phyloP scores from a whole-genome alignment of 1,139 yeast genomes.

The Candida sojae region DNA sequence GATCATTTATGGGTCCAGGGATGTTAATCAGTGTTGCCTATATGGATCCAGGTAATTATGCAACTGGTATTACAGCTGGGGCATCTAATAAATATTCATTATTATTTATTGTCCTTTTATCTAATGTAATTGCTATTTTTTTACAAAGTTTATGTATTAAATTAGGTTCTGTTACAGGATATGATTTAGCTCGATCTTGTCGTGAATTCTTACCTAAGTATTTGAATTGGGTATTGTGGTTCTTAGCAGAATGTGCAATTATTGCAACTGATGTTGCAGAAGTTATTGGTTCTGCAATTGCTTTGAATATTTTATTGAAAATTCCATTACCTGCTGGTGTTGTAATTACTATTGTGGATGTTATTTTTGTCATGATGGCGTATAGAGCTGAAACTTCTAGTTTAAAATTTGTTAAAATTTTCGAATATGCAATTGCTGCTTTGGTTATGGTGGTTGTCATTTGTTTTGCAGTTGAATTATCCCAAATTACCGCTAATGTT shows the following conservation, averaged over 20 bases:
- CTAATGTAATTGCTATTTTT: constrained; percentile 73
- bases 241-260: constrained; percentile 77
- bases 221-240: constrained; percentile 58
- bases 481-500: constrained; percentile 50
- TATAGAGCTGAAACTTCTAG: constrained; percentile 70
- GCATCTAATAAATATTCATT: constrained; percentile 65
- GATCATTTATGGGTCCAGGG: constrained; percentile 75
- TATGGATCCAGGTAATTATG: constrained; percentile 85
- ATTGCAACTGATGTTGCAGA: constrained; percentile 87
- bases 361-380: constrained; percentile 70
- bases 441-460: constrained; percentile 70
- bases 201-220: constrained; percentile 61
- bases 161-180: constrained; percentile 79
- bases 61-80: constrained; percentile 80
- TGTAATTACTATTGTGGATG: constrained; percentile 69
- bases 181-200: constrained; percentile 72
- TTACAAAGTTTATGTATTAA: constrained; percentile 72
- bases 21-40: constrained; percentile 76
- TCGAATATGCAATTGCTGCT: constrained; percentile 66
- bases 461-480: constrained; percentile 71
- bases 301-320: constrained; percentile 65
- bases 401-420: constrained; percentile 60
- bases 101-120: constrained; percentile 63
- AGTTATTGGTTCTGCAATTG: constrained; percentile 86
- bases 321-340: constrained; percentile 83